Evolutionary conservation across 2,329 filamentous ascomycete species (phyloP).

Genomic region (Ophiosphaerella herpotricha): DNA sequence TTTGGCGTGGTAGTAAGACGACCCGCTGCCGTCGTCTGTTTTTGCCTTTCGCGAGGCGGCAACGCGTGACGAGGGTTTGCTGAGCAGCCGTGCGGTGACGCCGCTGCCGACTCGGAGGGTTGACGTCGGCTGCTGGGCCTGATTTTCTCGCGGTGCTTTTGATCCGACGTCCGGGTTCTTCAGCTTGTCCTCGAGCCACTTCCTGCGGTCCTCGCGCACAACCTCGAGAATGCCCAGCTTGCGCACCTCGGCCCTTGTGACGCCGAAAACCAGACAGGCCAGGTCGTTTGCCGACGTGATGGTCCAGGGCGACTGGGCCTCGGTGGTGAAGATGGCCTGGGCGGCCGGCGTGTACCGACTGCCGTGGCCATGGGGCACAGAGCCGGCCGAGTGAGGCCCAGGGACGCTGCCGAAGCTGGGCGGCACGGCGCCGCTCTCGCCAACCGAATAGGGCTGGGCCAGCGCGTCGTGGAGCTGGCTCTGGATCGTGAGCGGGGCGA

Average conservation of each 20-base stretch:
- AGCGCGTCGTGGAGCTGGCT: conserved; percentile 84
- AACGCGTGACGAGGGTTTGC: conserved; percentile 71
- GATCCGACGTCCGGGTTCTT: conserved; percentile 62
- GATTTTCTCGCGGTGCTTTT: conserved; percentile 37
- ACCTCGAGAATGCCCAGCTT: conserved; percentile 96
- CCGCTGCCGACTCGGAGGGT: conserved; percentile 72
- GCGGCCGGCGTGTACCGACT: conserved; percentile 89
- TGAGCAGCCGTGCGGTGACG: conserved; percentile 85
- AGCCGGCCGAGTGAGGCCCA: conserved; percentile 44
- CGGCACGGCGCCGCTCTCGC: conserved; percentile 47
- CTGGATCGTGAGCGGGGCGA: conserved; percentile 73
- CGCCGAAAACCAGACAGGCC: conserved; percentile 97
- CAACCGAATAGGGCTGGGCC: conserved; percentile 77
- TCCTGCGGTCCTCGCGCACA: conserved; percentile 83
- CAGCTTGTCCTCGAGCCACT: conserved; percentile 88
- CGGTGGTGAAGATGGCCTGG: conserved; percentile 98
- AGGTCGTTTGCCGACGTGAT: conserved; percentile 96
- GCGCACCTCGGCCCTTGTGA: conserved; percentile 91
- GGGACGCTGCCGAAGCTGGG: conserved; percentile 36
- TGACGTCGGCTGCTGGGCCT: conserved; percentile 39
- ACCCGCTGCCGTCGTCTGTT: conserved; percentile 63
- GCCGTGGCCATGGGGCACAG: conserved; percentile 76
- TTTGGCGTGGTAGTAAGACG: conserved; percentile 55
- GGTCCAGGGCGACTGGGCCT: conserved; percentile 87
- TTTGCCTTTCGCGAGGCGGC: conserved; percentile 64